Conservation (phyloP, 108 stramenopile genomes). For the Nitzschia sp. region DNA sequence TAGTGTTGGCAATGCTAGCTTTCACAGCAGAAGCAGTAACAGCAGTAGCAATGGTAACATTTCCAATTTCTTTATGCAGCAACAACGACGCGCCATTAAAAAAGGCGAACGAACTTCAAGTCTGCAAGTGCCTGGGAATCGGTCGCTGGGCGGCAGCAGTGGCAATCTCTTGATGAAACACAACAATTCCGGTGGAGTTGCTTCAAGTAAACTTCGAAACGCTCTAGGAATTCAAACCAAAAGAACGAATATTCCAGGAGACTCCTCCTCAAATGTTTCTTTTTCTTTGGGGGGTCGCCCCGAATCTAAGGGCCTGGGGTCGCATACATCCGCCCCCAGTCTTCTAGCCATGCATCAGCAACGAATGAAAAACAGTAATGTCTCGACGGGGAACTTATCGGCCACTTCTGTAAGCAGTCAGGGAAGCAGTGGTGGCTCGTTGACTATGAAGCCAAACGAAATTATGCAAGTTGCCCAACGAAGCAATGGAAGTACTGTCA, state of each 20-base stretch:
- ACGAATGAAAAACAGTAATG: background rate
- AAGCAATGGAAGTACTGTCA: conserved; percentile 21
- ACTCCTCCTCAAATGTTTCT: too few relatives aligned
- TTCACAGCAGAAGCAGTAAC: background rate
- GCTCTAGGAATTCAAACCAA: too few relatives aligned
- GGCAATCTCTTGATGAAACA: background rate
- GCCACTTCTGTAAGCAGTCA: background rate
- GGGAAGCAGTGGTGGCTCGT: background rate
- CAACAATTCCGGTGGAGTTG: background rate
- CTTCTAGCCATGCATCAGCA: background rate
- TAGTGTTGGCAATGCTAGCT: background rate
- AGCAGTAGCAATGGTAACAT: background rate
- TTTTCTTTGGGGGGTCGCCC: background rate
- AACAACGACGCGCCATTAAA: background rate
- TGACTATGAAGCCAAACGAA: conserved; percentile 2
- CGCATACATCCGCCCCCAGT: background rate
- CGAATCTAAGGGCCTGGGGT: background rate
- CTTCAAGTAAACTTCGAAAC: too few relatives aligned
- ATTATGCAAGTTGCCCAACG: conserved; percentile 21
- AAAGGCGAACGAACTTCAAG: background rate
- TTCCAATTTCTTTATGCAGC: background rate
- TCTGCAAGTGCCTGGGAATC: too few relatives aligned
- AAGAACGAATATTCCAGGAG: too few relatives aligned
- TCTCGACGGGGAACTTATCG: background rate
- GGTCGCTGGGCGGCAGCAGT: background rate